Conservation (phyloP, 805 yeast genomes). For the Saturnispora zaruensis region DNA sequence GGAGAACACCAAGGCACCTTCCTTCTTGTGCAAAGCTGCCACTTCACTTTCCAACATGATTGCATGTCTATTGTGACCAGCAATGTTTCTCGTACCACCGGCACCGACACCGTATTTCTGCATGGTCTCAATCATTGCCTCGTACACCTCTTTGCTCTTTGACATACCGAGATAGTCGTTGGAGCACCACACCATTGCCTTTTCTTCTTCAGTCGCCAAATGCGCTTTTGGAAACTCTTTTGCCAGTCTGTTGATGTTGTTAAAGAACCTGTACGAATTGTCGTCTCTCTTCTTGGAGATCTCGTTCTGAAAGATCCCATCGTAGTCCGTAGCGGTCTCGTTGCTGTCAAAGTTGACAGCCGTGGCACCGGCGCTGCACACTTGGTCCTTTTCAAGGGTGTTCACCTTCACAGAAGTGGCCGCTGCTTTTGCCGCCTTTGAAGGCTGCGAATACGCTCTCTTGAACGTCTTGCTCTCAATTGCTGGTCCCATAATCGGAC, state of each 20-base stretch:
- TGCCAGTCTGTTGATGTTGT: conserved; percentile 94
- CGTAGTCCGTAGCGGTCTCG: conserved; percentile 59
- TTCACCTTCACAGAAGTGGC: conserved; percentile 24
- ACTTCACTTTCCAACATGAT: conserved; percentile 75
- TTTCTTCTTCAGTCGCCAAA: conserved; percentile 60
- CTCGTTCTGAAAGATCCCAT: conserved; percentile 58
- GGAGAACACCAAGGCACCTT: conserved; percentile 88
- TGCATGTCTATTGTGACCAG: conserved; percentile 94
- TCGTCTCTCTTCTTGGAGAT: conserved; percentile 70
- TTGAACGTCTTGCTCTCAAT: conserved; percentile 28
- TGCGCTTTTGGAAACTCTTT: conserved; percentile 92
- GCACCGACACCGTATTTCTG: conserved; percentile 96
- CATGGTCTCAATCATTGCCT: conserved; percentile 70
- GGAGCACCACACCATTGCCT: conserved; percentile 98
- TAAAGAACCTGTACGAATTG: conserved; percentile 91
- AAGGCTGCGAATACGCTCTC: conserved; percentile 40
- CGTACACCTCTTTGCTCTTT: conserved; percentile 60
- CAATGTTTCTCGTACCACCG: conserved; percentile 98
- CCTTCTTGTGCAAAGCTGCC: conserved; percentile 89
- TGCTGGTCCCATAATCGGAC: conserved; percentile 92
- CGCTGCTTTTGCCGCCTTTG: conserved; percentile 38
- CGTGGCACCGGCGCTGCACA: conserved; percentile 24
- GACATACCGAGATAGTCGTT: conserved; percentile 97
- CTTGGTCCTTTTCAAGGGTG: conserved; percentile 26
- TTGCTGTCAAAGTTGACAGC: conserved; percentile 29